phyloP scores from a whole-genome alignment of 1,284 basidiomycete species.

The Garcileccinum viscosum region DNA sequence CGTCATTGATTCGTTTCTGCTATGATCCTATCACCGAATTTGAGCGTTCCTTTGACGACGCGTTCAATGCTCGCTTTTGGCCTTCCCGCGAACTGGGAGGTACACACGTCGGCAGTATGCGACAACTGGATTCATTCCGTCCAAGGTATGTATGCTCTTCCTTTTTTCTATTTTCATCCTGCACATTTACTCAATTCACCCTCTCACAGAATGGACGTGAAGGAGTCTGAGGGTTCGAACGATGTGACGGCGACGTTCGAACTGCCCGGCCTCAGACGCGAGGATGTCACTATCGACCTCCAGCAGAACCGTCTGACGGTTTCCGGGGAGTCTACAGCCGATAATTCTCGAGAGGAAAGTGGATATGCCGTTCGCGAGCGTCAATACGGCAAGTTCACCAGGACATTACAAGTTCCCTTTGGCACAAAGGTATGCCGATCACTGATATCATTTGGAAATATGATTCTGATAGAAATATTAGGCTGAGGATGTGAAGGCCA shows the following conservation, averaged over 20 bases:
- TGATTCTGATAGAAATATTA: not conserved
- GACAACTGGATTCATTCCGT: slow-evolving; percentile 17
- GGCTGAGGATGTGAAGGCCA: slow-evolving; percentile 10
- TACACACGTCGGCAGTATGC: not conserved
- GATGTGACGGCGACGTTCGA: slow-evolving; percentile 47
- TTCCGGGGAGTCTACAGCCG: not conserved
- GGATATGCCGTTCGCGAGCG: slow-evolving; percentile 46
- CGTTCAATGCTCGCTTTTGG: slow-evolving; percentile 34
- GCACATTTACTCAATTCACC: not conserved
- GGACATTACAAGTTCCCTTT: not conserved
- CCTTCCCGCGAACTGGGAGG: not conserved
- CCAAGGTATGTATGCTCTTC: slow-evolving; percentile 1
- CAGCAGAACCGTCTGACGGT: slow-evolving; percentile 40
- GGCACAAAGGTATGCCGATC: slow-evolving; percentile 6
- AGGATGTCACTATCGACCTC: slow-evolving; percentile 48
- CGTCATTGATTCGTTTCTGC: slow-evolving; percentile 42
- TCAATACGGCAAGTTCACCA: slow-evolving; percentile 11
- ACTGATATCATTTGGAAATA: too few species aligned
- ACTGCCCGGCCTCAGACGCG: slow-evolving; percentile 48
- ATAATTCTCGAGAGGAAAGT: slow-evolving; percentile 31
- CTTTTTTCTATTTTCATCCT: not conserved
- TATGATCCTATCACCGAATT: slow-evolving; percentile 55
- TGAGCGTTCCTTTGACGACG: slow-evolving; percentile 53
- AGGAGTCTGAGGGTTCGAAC: slow-evolving; percentile 33
- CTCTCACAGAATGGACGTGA: slow-evolving; percentile 37